Base-by-base conservation (phyloP, 108 stramenopile species). In the Cyclotella kingstonii region DNA sequence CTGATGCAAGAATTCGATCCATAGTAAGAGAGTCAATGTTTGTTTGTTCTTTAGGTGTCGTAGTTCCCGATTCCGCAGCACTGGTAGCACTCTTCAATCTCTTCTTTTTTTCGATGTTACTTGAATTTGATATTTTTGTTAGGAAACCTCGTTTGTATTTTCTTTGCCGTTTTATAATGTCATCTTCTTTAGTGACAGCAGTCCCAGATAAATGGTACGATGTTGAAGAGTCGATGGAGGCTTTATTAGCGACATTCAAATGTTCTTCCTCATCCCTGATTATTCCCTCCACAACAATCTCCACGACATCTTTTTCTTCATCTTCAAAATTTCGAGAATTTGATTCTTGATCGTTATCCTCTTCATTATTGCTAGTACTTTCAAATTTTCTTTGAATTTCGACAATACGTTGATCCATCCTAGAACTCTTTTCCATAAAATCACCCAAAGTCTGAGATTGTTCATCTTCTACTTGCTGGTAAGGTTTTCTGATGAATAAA, bases 291-390 rank as follows among this genome's bases (percentile, higher is more conserved):
- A 43, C 46, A 19, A 63, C 81, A 28, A 48, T 14, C 2, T 66
- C 66, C n/a, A 62, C 33, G 18, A 61, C 68, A n/a, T 78, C 25
- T 75, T 82, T 81, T 19, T 76, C 58, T 38, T 83, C 75, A 11
- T 83, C 63, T 67, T 4, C 25, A 6, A 14, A 14, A 30, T 3
- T 8, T 30, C 14, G 14, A 5, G 19, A 6, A 30, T 70, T 65
- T 17, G 62, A 63, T 12, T 65, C 33, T 8, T 57, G 55, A 55
- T 72, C 65, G 28, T 61, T 30, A 28, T 21, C 50, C 6, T 21
- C 3, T 28, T 41, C 28, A 14, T 5, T 27, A 41, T 43, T 52
- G 15, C 35, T 48, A 41, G 10, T 22, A 36, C 15, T 51, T 10
- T 27, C 45, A 4, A 6, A 41, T 14, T 5, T 43, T 29, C 10